Conservation (phyloP, 2,329 filamentous ascomycete genomes). For the Colletotrichum acutatum region DNA sequence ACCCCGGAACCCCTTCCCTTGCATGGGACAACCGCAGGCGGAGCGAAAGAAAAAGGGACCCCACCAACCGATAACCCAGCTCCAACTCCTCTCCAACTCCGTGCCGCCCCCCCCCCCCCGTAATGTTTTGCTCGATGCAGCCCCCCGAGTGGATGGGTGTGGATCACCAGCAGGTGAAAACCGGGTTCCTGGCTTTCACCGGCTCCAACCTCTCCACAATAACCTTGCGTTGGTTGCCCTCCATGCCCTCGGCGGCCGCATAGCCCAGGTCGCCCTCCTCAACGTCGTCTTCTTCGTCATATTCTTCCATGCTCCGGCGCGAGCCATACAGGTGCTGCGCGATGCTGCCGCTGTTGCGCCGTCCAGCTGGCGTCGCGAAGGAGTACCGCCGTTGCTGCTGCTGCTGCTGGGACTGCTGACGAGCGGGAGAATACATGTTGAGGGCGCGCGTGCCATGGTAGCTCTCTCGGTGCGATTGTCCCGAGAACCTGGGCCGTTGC, state of each 20-base stretch:
- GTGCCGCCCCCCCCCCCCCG: background rate
- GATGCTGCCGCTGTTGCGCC: slow-evolving; percentile 61
- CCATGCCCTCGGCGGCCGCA: slow-evolving; percentile 92
- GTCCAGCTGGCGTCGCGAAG: slow-evolving; percentile 59
- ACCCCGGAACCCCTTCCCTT: slow-evolving; percentile 6
- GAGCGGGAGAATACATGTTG: slow-evolving; percentile 57
- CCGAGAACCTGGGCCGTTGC: slow-evolving; percentile 30
- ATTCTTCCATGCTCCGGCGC: slow-evolving; percentile 36
- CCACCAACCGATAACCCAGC: slow-evolving; percentile 15
- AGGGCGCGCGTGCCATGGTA: slow-evolving; percentile 56
- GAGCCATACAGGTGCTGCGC: slow-evolving; percentile 63
- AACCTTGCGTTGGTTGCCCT: slow-evolving; percentile 89
- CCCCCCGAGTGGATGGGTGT: background rate
- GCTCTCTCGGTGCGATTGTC: slow-evolving; percentile 30
- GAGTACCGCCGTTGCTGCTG: slow-evolving; percentile 64
- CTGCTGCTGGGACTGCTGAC: slow-evolving; percentile 53
- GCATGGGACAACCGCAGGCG: slow-evolving; percentile 7
- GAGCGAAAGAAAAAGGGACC: background rate
- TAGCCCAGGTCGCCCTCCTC: slow-evolving; percentile 94
- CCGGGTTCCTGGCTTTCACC: slow-evolving; percentile 93
- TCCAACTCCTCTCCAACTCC: slow-evolving; percentile 18
- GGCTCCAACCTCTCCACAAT: slow-evolving; percentile 97
- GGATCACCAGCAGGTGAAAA: slow-evolving; percentile 93
- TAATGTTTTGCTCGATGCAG: slow-evolving; percentile 23
- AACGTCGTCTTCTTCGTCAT: slow-evolving; percentile 72